Percentiles rank a stretch among this genome's conserved stretches.
These are phyloP conservation scores for Metahyphopichia silvanorum DNA, from an alignment of 805 yeast species.

Conservation along the genomic window DNA sequence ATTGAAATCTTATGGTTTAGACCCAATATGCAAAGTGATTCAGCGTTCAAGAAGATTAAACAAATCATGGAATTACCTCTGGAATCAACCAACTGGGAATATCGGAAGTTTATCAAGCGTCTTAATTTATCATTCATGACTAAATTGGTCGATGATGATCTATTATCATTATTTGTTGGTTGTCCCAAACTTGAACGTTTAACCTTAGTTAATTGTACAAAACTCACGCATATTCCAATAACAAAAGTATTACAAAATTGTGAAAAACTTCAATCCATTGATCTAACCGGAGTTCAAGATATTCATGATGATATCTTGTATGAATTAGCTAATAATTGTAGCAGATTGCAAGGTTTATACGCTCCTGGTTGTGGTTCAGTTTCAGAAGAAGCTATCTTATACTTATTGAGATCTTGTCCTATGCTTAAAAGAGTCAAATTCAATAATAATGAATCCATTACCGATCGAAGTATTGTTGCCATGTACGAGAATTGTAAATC, in stretches of 20 bases:
- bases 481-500: slow-evolving; percentile 72
- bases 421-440: slow-evolving; percentile 79
- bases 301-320: slow-evolving; percentile 63
- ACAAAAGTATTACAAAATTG: slow-evolving; percentile 62
- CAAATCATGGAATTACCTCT: slow-evolving; percentile 51
- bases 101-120: slow-evolving; percentile 67
- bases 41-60: slow-evolving; percentile 50
- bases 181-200: slow-evolving; percentile 80
- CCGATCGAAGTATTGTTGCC: slow-evolving; percentile 57
- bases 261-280: slow-evolving; percentile 75
- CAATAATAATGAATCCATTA: slow-evolving; percentile 64
- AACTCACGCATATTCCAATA: slow-evolving; percentile 59
- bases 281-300: slow-evolving; percentile 73
- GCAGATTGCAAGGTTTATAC: slow-evolving; percentile 81
- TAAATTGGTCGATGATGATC: slow-evolving; percentile 59
- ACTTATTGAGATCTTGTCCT: slow-evolving; percentile 61
- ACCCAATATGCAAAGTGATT: slow-evolving; percentile 60
- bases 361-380: slow-evolving; percentile 82
- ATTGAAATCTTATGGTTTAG: slow-evolving; percentile 86
- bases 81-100: slow-evolving; percentile 58
- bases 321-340: slow-evolving; percentile 68
- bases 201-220: slow-evolving; percentile 77
- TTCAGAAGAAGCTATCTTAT: slow-evolving; percentile 58
- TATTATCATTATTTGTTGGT: slow-evolving; percentile 57
- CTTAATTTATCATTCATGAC: slow-evolving; percentile 77